Base-by-base conservation (phyloP, 75 land plant genomes). In the Pinus taeda region DNA sequence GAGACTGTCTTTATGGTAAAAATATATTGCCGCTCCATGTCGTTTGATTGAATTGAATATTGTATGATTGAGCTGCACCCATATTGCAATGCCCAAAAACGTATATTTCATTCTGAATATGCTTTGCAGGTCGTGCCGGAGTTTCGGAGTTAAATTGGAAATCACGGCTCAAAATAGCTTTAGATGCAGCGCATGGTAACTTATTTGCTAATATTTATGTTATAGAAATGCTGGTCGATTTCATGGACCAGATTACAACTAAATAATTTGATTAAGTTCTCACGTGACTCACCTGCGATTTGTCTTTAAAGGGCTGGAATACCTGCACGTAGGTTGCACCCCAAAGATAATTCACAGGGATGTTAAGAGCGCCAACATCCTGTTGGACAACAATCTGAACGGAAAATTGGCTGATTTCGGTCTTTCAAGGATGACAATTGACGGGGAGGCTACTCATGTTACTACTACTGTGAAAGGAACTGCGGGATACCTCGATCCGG, bases 1-100 rank as follows among this genome's bases (percentile, higher is more conserved):
- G 81, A 59, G 81, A 88, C 79, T 88, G 85, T 71, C 83, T 82
- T 22, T 88, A 66, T 6, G 70, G 70, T 66, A 36, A 66, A 17
- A 15, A 58, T 58, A 26, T 26, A 26, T 4, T 37, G 37, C 37
- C 4, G 37, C 4, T 37, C 37, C 3, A 37, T 37, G 37, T 37
- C 37, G 37, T 37, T 37, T 37, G 37, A 37, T 37, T 37, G 37
- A 37, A 1, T 37, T 37, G 37, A 37, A 37, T 37, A 37, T 37
- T 37, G 37, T 37, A 3, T 57, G 17, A 13, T 57, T 6, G 13
- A 15, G 13, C 11, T 57, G 13, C 58, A 3, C 11, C 13, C 17
- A 57, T 15, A 57, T 13, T 57, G 11, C 13, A 13, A 57, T 12
- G 13, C 3, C 58, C 15, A 4, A 2, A 30, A 12, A 3, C 3